A percentile compares a stretch with the other conserved stretches of the same genome.
Conservation (phyloP, 2,329 filamentous ascomycete species). For the Claviceps sorghi region DNA sequence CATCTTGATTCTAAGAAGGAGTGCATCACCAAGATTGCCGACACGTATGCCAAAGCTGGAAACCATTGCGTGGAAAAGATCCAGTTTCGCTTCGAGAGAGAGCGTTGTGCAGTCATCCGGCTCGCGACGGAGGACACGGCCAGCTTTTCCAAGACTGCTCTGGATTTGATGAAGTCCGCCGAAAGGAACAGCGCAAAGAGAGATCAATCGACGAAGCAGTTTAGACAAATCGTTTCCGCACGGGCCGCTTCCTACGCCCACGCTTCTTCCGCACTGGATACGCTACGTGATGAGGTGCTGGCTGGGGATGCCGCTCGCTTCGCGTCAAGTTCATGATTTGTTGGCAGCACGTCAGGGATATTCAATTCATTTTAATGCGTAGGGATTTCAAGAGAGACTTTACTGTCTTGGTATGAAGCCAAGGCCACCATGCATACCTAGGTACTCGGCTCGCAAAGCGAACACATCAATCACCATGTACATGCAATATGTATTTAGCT, state of each 20-base stretch:
- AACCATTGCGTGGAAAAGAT: conserved; percentile 5
- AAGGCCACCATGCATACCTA: background rate
- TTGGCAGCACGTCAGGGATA: background rate
- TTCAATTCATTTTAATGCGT: too few relatives aligned
- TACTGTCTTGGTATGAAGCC: background rate
- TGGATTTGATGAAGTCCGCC: background rate
- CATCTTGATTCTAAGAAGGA: conserved; percentile 1
- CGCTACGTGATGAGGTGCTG: background rate
- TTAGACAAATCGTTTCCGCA: background rate
- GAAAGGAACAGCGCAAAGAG: background rate
- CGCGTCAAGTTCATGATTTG: background rate
- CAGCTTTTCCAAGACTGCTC: background rate
- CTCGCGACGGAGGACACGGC: background rate
- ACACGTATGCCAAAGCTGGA: conserved; percentile 3
- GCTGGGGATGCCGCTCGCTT: background rate
- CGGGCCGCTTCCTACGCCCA: background rate
- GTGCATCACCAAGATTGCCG: conserved; percentile 1
- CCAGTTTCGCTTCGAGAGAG: conserved; percentile 3
- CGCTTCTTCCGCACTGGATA: background rate
- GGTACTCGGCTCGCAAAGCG: background rate
- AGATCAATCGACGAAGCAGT: background rate
- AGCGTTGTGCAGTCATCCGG: background rate
- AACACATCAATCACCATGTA: background rate
- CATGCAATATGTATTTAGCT: background rate
- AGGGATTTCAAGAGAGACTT: background rate